Conservation (phyloP, 1,284 basidiomycete genomes). For the Ustilago hordei region DNA sequence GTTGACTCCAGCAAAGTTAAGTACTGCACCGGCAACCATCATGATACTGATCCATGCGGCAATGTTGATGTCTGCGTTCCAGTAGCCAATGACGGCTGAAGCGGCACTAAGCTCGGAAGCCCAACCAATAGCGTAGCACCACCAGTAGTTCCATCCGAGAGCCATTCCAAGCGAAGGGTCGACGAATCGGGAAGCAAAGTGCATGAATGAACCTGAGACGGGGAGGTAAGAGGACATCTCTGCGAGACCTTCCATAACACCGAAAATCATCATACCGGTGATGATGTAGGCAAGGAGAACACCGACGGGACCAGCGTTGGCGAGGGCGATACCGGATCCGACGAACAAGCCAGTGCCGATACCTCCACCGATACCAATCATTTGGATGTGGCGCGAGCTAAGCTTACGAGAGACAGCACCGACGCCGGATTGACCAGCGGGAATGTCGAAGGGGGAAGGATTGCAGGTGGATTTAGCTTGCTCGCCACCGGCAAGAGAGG, state of each 20-base stretch:
- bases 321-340: slow-evolving; percentile 55
- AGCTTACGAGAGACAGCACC: slow-evolving; percentile 47
- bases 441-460: slow-evolving; percentile 44
- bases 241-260: slow-evolving; percentile 61
- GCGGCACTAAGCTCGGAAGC: slow-evolving; percentile 70
- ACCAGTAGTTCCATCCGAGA: slow-evolving; percentile 66
- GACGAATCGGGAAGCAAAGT: slow-evolving; percentile 60
- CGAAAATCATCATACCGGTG: slow-evolving; percentile 58
- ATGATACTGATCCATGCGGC: slow-evolving; percentile 61
- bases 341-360: slow-evolving; percentile 66
- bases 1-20: slow-evolving; percentile 62
- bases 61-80: slow-evolving; percentile 60
- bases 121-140: slow-evolving; percentile 63
- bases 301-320: slow-evolving; percentile 59
- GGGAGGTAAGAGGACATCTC: slow-evolving; percentile 61
- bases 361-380: slow-evolving; percentile 62
- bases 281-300: slow-evolving; percentile 60
- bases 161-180: slow-evolving; percentile 82
- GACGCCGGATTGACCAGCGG: slow-evolving; percentile 36
- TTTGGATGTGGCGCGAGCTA: slow-evolving; percentile 50
- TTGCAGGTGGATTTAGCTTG: slow-evolving; percentile 21
- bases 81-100: slow-evolving; percentile 69
- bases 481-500: slow-evolving; percentile 17
- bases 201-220: slow-evolving; percentile 63
- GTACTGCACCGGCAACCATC: slow-evolving; percentile 48